Conservation (phyloP, 495 filamentous ascomycete genomes). For the Rostrohypoxylon terebratum region DNA sequence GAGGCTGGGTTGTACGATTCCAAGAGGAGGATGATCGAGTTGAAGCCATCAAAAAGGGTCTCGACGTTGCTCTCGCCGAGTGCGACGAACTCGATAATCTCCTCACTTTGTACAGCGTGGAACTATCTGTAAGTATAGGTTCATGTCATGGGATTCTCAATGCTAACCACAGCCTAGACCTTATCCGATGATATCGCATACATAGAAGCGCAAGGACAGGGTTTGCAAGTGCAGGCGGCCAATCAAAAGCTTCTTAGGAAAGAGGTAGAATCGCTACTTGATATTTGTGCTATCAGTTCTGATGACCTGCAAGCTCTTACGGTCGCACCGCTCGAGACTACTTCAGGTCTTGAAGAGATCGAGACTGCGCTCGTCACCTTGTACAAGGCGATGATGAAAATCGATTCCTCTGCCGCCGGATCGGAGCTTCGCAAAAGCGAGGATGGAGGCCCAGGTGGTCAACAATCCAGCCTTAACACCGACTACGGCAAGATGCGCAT, state of each 20-base stretch:
- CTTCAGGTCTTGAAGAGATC: constrained; percentile 76
- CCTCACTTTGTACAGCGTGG: constrained; percentile 91
- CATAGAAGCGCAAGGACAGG: constrained; percentile 96
- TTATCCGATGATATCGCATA: constrained; percentile 95
- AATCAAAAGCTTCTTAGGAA: constrained; percentile 95
- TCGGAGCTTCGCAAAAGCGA: constrained; percentile 63
- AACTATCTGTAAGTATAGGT: constrained; percentile 79
- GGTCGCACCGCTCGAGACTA: constrained; percentile 77
- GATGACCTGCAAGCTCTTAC: constrained; percentile 78
- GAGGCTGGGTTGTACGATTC: constrained; percentile 88
- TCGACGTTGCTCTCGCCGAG: constrained; percentile 89
- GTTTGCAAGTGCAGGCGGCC: constrained; percentile 94
- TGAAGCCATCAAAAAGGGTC: constrained; percentile 80
- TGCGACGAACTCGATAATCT: constrained; percentile 96
- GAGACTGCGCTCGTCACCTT: constrained; percentile 81
- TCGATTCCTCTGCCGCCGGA: constrained; percentile 80
- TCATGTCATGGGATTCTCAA: not conserved
- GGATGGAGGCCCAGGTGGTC: constrained; percentile 60
- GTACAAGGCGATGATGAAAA: constrained; percentile 94
- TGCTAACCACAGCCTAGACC: constrained; percentile 71
- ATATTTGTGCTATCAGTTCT: constrained; percentile 86
- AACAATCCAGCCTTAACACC: constrained; percentile 70
- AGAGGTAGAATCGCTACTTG: constrained; percentile 83
- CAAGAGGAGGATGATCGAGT: constrained; percentile 92
- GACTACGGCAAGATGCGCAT: constrained; percentile 93